These are phyloP conservation scores for Phaeomoniella chlamydospora DNA, from an alignment of 2,329 filamentous ascomycete species.

Conservation along the genomic window DNA sequence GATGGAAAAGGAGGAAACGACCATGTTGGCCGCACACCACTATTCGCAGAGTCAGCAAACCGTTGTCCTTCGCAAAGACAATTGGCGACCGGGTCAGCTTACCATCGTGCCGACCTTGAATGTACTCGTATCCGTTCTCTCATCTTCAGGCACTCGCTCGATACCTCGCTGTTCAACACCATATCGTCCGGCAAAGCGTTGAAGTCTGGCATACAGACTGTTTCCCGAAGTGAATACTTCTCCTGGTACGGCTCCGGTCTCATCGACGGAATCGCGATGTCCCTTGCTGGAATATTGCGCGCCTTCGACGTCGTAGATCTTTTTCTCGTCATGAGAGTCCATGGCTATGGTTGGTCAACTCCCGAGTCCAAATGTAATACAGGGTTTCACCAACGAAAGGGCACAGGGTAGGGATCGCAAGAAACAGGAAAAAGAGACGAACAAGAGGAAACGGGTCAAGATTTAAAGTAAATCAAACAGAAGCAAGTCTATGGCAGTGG, in stretches of 20 bases:
- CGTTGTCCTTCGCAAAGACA: constrained; percentile 3
- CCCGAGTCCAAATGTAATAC: too few relatives aligned
- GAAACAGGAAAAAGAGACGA: too few relatives aligned
- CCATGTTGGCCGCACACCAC: constrained; percentile 70
- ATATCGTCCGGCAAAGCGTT: constrained; percentile 48
- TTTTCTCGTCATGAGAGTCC: neutral
- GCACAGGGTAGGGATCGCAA: too few relatives aligned
- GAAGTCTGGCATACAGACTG: constrained; percentile 41
- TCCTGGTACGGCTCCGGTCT: constrained; percentile 37
- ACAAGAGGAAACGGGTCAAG: too few relatives aligned
- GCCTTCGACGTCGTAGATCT: neutral
- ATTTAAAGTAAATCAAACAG: too few relatives aligned
- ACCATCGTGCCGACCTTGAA: constrained; percentile 60
- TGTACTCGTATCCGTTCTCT: constrained; percentile 51
- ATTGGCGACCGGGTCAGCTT: constrained; percentile 17
- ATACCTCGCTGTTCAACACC: constrained; percentile 63
- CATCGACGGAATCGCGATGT: constrained; percentile 14
- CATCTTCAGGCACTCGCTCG: constrained; percentile 56
- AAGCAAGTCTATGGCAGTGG: too few relatives aligned
- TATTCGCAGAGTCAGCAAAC: constrained; percentile 15
- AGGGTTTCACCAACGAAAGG: too few relatives aligned
- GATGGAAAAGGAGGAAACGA: constrained; percentile 61
- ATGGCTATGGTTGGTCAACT: too few relatives aligned
- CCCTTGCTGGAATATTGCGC: constrained; percentile 6
- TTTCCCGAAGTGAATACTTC: constrained; percentile 45